A percentile compares a stretch with the other conserved stretches of the same genome.
Conservation (phyloP, 108 stramenopile species). For the Ochromonas danica region DNA sequence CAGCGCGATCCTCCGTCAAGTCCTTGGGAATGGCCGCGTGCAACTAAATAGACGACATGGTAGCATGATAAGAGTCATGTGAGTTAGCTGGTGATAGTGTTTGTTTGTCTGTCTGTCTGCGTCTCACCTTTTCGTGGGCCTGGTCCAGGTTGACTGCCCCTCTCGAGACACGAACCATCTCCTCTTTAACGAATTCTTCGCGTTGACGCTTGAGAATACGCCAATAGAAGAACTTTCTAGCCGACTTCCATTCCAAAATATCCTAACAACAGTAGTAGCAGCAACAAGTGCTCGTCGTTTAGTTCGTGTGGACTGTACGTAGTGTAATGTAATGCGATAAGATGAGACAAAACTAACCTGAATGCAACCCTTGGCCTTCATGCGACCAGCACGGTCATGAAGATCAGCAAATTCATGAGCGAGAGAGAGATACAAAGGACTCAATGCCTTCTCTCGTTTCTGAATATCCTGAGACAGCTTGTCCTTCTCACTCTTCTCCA, state of each 20-base stretch:
- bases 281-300: too few species aligned
- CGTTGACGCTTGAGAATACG: background rate
- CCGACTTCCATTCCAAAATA: background rate
- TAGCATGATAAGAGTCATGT: background rate
- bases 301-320: too few species aligned
- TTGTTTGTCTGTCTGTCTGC: background rate
- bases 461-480: conserved; percentile 75
- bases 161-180: background rate
- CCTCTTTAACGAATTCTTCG: background rate
- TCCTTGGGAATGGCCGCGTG: background rate
- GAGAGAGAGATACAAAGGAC: conserved; percentile 80
- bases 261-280: too few species aligned
- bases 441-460: conserved; percentile 78
- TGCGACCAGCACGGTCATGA: conserved; percentile 94
- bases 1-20: background rate
- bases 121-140: background rate
- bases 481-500: background rate
- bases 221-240: conserved; percentile 19
- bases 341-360: too few species aligned
- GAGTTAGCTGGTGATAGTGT: background rate
- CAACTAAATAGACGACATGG: background rate
- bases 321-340: too few species aligned
- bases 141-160: background rate
- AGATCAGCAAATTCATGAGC: conserved; percentile 96
- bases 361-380: conserved; percentile 98